A percentile compares a stretch with the other conserved stretches of the same genome.
These are phyloP conservation scores for Blastobotrys peoriensis DNA, from an alignment of 805 yeast genomes.

Conservation along the genomic window DNA sequence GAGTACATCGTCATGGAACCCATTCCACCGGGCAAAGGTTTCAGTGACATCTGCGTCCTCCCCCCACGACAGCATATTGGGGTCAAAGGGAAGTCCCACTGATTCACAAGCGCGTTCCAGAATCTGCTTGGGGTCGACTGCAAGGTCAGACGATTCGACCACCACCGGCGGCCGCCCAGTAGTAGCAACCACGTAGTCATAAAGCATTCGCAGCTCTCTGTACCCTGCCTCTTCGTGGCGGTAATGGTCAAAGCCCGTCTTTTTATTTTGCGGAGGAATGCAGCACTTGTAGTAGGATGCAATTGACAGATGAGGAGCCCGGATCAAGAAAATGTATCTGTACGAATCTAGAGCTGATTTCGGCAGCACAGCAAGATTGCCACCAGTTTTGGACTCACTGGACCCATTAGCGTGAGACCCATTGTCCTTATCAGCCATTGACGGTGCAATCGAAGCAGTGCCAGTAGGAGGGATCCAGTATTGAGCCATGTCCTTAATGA, in stretches of 20 bases:
- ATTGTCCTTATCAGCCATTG: slow-evolving; percentile 5
- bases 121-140: slow-evolving; percentile 17
- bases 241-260: slow-evolving; percentile 23
- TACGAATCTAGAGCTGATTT: slow-evolving; percentile 12
- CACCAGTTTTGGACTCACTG: background rate
- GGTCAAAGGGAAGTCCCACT: slow-evolving; percentile 16
- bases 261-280: slow-evolving; percentile 20
- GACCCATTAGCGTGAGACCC: background rate
- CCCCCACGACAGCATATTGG: slow-evolving; percentile 22
- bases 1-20: slow-evolving; percentile 23
- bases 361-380: slow-evolving; percentile 22
- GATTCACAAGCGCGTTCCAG: slow-evolving; percentile 15
- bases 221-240: slow-evolving; percentile 21
- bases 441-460: slow-evolving; percentile 9
- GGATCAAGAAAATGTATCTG: slow-evolving; percentile 19
- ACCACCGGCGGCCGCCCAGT: slow-evolving; percentile 14
- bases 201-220: slow-evolving; percentile 19
- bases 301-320: slow-evolving; percentile 23
- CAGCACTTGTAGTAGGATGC: slow-evolving; percentile 24
- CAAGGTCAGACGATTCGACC: slow-evolving; percentile 20
- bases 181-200: slow-evolving; percentile 12
- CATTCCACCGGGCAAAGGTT: slow-evolving; percentile 23
- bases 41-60: slow-evolving; percentile 13
- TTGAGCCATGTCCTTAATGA: slow-evolving; percentile 26
- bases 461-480: slow-evolving; percentile 22